Evolutionary conservation across 78 protist genomes (phyloP), one percentile per base, ranked within the genome.

Genomic region (Dictyostelium citrinum): DNA sequence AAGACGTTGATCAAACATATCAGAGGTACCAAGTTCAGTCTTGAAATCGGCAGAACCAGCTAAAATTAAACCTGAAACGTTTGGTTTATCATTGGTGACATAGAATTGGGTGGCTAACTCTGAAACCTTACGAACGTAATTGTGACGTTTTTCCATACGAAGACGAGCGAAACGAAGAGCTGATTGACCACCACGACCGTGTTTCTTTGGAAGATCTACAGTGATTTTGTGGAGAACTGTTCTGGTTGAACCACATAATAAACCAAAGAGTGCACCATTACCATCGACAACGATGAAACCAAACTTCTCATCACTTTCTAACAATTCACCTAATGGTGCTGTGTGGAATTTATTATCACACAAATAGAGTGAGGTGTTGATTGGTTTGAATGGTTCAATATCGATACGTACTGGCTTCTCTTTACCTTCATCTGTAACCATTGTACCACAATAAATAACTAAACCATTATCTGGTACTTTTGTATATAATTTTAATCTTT

Each of bases 41-140:
- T 99, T 99, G 97, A 99, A 99, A 51, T 99, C 99, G 43, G 99
- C 99, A 1, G 98, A 97, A 79, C 99, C 99, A 27, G 99, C 99
- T 1, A 99, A 95, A 71, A 99, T 82, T 8, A 99, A 83, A 2
- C 99, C 99, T 16, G 88, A 7, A 33, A 99, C 99, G 86, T 99
- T 99, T 33, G 97, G 96, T 84, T 90, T 97, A 90, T 99, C 99
- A 84, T 98, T 97, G 79, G 98, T 95, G 71, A 99, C 98, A 95
- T 98, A 99, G 94, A 93, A 27, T 60, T 95, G 97, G 22, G 93
- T 81, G 10, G 99, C 98, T n/a, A 91, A 24, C 82, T 99, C 99
- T 5, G 99, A 98, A 12, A 98, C 99, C 78, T 98, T 98, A 37
- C 99, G 86, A 24, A 99, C 98, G 90, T 99, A 99, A 96, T 99